Evolutionary conservation across 2,329 filamentous ascomycete species (phyloP), one percentile per base, ranked within the genome.

Genomic region (Fusarium buharicum): DNA sequence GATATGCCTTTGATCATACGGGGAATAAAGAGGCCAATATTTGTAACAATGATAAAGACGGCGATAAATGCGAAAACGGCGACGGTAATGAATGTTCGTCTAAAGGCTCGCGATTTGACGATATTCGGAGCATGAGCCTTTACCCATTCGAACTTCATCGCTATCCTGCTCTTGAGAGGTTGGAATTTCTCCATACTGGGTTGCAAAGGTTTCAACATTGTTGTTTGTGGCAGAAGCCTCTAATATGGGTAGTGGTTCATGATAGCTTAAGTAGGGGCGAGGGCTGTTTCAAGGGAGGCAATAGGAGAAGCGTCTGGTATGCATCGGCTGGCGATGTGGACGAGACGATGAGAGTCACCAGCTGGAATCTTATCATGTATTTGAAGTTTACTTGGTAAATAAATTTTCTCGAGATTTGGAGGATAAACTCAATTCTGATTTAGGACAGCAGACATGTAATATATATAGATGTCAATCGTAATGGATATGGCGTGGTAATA

Each of bases 31-130:
- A 55, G 50, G 8, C 55, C 54, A 16, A 63, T 58, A 34, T 67
- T 54, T 6, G 64, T 56, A 31, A 55, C 28, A 9, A 66, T 16
- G 18, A 70, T 61, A 12, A 68, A 58, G 9, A 45, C 30, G 14
- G 65, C 20, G 12, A 44, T 37, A 9, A 67, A 33, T 9, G 47
- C 27, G 31, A 68, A 57, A 17, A 44, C 50, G 13, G 60, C 31
- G 16, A 57, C 9, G 24, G 63, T 45, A 11, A 55, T 58, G 6
- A 46, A 55, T 9, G 50, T 28, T 13, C 60, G 58, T 39, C 51
- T 62, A 51, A 70, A 69, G 4, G 54, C 55, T 2, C 66, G 62
- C 30, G 68, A 66, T 43, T 54, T 69, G 27, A 61, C 46, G 2
- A 69, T 24, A 1, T 40, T 30, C 11, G 64, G 61, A 8, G 44